Conservation (phyloP, 1,139 yeast genomes). For the Scheffersomyces stambukii region DNA sequence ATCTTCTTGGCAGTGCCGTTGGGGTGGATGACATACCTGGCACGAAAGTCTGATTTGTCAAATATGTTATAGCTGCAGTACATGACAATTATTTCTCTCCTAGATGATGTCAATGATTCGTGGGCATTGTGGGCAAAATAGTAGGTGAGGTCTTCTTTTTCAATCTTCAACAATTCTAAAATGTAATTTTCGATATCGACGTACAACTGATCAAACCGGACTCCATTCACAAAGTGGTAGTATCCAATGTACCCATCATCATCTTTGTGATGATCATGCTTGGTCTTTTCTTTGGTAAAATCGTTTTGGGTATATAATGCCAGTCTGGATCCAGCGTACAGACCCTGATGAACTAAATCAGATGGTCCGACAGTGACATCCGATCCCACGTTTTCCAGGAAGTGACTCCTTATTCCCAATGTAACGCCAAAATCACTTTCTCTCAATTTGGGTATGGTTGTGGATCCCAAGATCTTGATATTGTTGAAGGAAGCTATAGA, state of each 20-base stretch:
- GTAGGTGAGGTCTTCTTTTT: constrained; percentile 15
- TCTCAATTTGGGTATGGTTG: constrained; percentile 21
- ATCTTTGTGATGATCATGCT: constrained; percentile 14
- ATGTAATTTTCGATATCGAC: constrained; percentile 28
- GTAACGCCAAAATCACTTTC: constrained; percentile 28
- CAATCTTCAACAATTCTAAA: constrained; percentile 24
- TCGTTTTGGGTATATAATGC: constrained; percentile 26
- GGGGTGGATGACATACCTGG: constrained; percentile 26
- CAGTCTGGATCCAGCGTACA: constrained; percentile 30
- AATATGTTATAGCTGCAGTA: constrained; percentile 50
- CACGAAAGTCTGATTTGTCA: constrained; percentile 44
- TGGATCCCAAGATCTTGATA: no score
- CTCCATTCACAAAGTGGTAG: constrained; percentile 38
- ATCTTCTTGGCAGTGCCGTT: constrained; percentile 16
- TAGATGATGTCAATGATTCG: constrained; percentile 10
- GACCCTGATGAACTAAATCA: constrained; percentile 40
- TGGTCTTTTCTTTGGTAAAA: constrained; percentile 15
- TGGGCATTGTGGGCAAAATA: constrained; percentile 11
- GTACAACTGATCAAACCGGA: constrained; percentile 19
- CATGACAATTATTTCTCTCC: constrained; percentile 39
- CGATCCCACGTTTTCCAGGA: constrained; percentile 15
- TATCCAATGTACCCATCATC: constrained; percentile 42
- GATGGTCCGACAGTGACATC: constrained; percentile 28
- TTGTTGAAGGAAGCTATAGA: no score
- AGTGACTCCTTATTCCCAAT: constrained; percentile 19